Base-by-base conservation (phyloP, 768 basidiomycete genomes). In the Amanita subjunquillea region DNA sequence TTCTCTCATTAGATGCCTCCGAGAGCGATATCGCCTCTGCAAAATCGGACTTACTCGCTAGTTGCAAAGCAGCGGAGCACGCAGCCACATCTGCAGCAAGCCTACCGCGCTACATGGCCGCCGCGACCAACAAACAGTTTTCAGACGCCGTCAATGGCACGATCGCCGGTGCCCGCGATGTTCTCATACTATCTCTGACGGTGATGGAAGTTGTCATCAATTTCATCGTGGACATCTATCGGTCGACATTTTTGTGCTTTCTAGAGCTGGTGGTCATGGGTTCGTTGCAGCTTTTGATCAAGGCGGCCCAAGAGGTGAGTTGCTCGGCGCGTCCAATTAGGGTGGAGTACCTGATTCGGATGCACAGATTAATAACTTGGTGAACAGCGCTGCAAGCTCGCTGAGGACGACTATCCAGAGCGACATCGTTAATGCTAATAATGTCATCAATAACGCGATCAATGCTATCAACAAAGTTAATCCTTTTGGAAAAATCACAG, bases 171-270 rank as follows among this genome's bases (percentile, higher is more conserved):
- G 85, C 91, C 15, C 84, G 88, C 20, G 80, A 73, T 8, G 77
- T 85, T 5, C 75, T 96, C 49, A 70, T 86, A 34, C 69, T 90
- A 38, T 69, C 89, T 2, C 70, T 97, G 52, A 95, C 88, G 0
- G 72, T 83, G 36, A 85, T 95, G 80, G 91, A 96, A 63, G 82
- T 75, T 0, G 78, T 94, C 60, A 84, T 93, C 68, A 91, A 89
- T 60, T 97, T 98, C 67, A 78, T 96, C 57, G 79, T 98, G 57
- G 87, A 91, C 67, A 80, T 85, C 43, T 98, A 96, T 63, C 85
- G 93, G 38, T 94, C 92, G 3, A 88, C 94, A 3, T 84, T 95
- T 61, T 76, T 99, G 49, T 99, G 95, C 66, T 92, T 96, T 59
- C 70, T 96, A 57, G 92, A 98, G 66, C 76, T 98, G 41, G 82